phyloP scores from a whole-genome alignment of 306 rosid species.

The Rosa rugosa region DNA sequence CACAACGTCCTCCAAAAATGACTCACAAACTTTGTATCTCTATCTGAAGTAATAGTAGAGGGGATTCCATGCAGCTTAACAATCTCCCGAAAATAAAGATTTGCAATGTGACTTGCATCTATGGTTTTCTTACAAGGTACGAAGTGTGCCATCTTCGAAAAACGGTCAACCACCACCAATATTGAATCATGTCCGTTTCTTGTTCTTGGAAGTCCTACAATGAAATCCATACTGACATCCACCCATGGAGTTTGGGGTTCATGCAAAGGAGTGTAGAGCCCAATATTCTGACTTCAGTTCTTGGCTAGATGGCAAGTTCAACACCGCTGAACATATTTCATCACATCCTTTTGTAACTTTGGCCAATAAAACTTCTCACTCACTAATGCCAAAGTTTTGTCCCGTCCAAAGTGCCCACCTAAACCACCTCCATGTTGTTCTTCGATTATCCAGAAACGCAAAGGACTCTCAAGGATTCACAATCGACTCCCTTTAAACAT shows the following conservation, averaged over 20 bases:
- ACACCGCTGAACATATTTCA: too few species aligned
- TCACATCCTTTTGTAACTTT: too few species aligned
- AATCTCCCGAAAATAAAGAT: background rate
- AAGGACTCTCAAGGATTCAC: too few species aligned
- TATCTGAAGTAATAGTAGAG: background rate
- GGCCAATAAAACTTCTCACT: too few species aligned
- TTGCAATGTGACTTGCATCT: background rate
- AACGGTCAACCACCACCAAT: background rate
- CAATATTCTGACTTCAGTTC: background rate
- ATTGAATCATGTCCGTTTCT: background rate
- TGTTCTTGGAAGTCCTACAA: background rate
- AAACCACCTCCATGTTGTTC: background rate
- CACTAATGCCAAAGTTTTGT: too few species aligned
- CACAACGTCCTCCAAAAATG: too few species aligned
- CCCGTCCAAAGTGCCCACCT: too few species aligned
- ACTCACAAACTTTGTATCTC: too few species aligned
- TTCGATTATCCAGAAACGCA: too few species aligned
- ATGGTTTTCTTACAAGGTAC: background rate
- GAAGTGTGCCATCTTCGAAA: background rate
- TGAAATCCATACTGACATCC: background rate
- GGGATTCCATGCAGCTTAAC: background rate
- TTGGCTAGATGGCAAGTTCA: background rate
- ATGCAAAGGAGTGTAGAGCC: background rate
- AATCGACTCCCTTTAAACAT: too few species aligned
- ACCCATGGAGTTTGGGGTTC: background rate